Percentiles rank a stretch among this genome's conserved stretches.
phyloP scores from a whole-genome alignment of 1,139 yeast genomes.

The Saccharomyces hybrid region DNA sequence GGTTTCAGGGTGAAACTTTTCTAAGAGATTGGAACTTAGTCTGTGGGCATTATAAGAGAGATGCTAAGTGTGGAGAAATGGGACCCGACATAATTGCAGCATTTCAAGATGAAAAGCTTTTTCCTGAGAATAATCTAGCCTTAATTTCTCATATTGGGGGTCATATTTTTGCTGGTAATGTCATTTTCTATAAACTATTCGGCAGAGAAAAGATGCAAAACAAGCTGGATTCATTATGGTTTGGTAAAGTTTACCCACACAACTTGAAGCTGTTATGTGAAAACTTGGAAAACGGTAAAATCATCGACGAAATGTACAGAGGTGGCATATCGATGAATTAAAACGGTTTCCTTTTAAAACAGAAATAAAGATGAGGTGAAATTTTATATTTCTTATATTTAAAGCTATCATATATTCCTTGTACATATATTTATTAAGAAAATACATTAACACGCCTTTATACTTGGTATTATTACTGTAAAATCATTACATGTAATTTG shows the following conservation, averaged over 20 bases:
- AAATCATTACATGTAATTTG: constrained; percentile 16
- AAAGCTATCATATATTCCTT: neutral
- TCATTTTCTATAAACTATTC: constrained; percentile 15
- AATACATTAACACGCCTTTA: neutral
- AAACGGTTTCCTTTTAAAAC: neutral
- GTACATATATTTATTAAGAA: neutral
- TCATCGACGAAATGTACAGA: constrained; percentile 16
- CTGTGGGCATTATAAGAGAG: constrained; percentile 26
- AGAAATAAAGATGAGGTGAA: neutral
- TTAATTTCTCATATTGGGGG: constrained; percentile 28
- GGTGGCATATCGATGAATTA: constrained; percentile 15
- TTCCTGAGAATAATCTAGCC: constrained; percentile 11
- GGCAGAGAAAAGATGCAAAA: constrained; percentile 1
- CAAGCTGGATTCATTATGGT: constrained; percentile 20
- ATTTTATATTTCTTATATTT: neutral
- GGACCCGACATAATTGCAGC: constrained; percentile 13
- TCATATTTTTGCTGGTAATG: constrained; percentile 26
- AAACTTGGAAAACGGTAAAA: constrained; percentile 9
- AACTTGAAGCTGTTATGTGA: constrained; percentile 9
- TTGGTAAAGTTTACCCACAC: constrained; percentile 20
- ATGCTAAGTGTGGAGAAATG: constrained; percentile 22
- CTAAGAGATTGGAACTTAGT: constrained; percentile 15
- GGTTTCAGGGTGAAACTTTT: constrained; percentile 7
- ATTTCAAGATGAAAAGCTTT: constrained; percentile 3
- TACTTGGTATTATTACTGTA: neutral